These are phyloP conservation scores for Cardamine occulta DNA, from an alignment of 345 rosid genomes.

Conservation along the genomic window DNA sequence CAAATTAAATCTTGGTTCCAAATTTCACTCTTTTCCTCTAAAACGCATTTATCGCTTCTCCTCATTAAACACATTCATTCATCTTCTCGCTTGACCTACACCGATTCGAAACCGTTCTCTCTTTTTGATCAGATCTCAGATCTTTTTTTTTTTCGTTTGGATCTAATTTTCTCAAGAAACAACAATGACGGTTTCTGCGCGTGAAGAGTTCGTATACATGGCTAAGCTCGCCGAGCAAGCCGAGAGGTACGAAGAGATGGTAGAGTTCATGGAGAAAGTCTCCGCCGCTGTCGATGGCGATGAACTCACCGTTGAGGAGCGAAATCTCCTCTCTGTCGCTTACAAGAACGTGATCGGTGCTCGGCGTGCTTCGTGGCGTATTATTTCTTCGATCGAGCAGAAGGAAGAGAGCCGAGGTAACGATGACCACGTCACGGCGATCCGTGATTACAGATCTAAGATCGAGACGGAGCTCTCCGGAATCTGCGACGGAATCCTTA, in stretches of 20 bases:
- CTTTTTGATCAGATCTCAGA: slow-evolving; percentile 25
- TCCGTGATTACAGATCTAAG: slow-evolving; percentile 86
- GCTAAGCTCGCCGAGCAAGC: slow-evolving; percentile 98
- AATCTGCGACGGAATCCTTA: slow-evolving; percentile 89
- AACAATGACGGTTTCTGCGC: slow-evolving; percentile 61
- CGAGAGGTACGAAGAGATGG: slow-evolving; percentile 99
- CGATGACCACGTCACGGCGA: slow-evolving; percentile 79
- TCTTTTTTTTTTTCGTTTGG: not conserved
- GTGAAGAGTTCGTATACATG: slow-evolving; percentile 93
- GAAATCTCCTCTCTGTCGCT: slow-evolving; percentile 95
- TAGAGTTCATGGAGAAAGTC: slow-evolving; percentile 93
- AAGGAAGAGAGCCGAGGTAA: slow-evolving; percentile 97
- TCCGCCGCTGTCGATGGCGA: slow-evolving; percentile 64
- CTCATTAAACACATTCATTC: slow-evolving; percentile 23
- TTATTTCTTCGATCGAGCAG: slow-evolving; percentile 94
- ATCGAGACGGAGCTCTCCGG: slow-evolving; percentile 85
- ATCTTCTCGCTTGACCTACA: slow-evolving; percentile 14
- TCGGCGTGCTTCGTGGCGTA: slow-evolving; percentile 94
- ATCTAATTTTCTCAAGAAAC: not conserved
- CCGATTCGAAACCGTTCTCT: slow-evolving; percentile 28
- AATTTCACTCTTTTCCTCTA: slow-evolving; percentile 39
- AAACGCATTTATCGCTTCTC: slow-evolving; percentile 59
- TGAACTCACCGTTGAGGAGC: slow-evolving; percentile 85
- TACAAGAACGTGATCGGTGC: slow-evolving; percentile 98
- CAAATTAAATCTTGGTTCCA: slow-evolving; percentile 41